These are phyloP conservation scores for Colletotrichum sp. DNA, from an alignment of 2,329 filamentous ascomycete species.

Conservation along the genomic window DNA sequence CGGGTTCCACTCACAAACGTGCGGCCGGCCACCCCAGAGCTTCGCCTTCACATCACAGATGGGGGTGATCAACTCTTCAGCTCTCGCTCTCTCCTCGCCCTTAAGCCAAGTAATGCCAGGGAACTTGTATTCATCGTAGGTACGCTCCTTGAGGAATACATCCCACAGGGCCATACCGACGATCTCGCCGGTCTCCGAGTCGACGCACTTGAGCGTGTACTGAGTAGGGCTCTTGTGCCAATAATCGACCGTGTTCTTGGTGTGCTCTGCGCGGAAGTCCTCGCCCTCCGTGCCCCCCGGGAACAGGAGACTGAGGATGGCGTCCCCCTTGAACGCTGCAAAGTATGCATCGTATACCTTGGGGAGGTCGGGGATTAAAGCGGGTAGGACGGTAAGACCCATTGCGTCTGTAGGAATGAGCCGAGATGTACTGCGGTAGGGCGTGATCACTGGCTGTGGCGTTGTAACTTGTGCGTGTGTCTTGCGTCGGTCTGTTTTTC, in stretches of 20 bases:
- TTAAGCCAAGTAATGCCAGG: conserved; percentile 51
- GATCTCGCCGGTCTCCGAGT: conserved; percentile 45
- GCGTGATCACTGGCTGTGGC: not conserved
- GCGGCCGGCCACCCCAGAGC: conserved; percentile 40
- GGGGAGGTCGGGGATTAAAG: conserved; percentile 50
- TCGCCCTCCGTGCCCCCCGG: conserved; percentile 35
- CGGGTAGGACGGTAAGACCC: conserved; percentile 46
- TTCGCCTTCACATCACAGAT: conserved; percentile 46
- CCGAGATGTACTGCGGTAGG: not conserved
- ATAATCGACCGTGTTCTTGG: conserved; percentile 43
- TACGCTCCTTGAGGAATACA: conserved; percentile 40
- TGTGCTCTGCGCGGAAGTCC: conserved; percentile 47
- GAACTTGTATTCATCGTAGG: conserved; percentile 46
- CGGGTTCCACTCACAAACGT: conserved; percentile 43
- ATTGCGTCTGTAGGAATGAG: conserved; percentile 26
- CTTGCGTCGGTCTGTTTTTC: not conserved
- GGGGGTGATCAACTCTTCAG: conserved; percentile 46
- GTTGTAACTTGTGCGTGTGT: not conserved
- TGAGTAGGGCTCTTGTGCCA: conserved; percentile 43
- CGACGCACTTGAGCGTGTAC: conserved; percentile 53
- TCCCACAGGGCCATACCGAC: conserved; percentile 54
- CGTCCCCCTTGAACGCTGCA: conserved; percentile 43
- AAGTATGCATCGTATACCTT: conserved; percentile 54
- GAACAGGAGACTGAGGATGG: conserved; percentile 50
- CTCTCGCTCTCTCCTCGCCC: conserved; percentile 45